phyloP scores from a whole-genome alignment of 78 protist species.

The Emiliania huxleyi region DNA sequence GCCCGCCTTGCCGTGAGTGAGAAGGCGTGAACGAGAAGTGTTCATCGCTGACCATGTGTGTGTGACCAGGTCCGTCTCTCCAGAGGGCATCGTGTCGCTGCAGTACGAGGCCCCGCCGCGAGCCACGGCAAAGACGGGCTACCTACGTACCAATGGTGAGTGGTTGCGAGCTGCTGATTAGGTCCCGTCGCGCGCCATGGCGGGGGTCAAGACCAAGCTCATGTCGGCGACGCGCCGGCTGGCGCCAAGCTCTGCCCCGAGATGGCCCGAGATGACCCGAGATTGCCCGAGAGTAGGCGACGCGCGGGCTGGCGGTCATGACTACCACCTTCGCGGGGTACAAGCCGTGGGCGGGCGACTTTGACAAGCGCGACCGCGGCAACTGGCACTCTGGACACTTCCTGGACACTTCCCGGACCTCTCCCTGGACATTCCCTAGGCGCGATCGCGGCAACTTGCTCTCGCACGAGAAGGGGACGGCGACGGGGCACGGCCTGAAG shows the following conservation, averaged over 20 bases:
- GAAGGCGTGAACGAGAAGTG: no score
- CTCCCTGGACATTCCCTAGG: no score
- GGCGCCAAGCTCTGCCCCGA: no score
- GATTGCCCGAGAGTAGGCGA: no score
- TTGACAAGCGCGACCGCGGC: background rate
- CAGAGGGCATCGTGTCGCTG: constrained; percentile 47
- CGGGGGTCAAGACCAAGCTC: background rate
- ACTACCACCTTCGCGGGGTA: constrained; percentile 64
- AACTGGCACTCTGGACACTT: background rate
- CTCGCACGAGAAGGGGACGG: background rate
- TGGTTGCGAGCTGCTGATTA: background rate
- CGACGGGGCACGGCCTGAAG: background rate
- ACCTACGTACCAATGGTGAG: no score
- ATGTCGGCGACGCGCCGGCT: constrained; percentile 65
- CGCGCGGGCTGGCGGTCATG: constrained; percentile 78
- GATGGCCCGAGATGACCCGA: no score
- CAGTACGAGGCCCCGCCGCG: constrained; percentile 64
- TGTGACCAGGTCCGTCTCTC: background rate
- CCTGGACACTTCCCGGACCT: no score
- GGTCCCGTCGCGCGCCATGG: background rate
- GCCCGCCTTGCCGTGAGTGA: no score
- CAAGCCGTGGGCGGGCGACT: constrained; percentile 39
- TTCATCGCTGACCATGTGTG: no score
- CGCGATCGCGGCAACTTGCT: background rate
- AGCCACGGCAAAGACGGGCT: no score